Evolutionary conservation across 345 rosid species (phyloP).

Genomic region (Hibiscus syriacus): DNA sequence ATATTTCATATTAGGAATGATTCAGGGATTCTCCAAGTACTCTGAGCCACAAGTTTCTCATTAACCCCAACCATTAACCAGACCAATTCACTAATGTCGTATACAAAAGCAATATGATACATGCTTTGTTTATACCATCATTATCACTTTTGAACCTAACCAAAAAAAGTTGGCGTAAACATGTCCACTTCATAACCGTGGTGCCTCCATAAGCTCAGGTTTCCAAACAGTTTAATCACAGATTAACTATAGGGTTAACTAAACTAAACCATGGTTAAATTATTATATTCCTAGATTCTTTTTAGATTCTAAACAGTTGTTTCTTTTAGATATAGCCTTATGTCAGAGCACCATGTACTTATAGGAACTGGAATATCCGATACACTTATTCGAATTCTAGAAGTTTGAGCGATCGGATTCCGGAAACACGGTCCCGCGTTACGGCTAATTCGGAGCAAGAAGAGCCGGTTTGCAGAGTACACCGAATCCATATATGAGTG

Average conservation of each 20-base stretch:
- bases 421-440: background rate
- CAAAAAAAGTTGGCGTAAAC: conserved; percentile 34
- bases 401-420: background rate
- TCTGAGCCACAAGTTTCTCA: conserved; percentile 14
- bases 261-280: conserved; percentile 7
- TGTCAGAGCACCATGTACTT: no score
- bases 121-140: conserved; percentile 16
- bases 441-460: background rate
- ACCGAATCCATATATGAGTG: conserved; percentile 3
- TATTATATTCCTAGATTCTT: conserved; percentile 4
- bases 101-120: conserved; percentile 10
- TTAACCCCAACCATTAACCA: conserved; percentile 7
- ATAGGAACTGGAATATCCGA: background rate
- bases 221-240: background rate
- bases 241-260: background rate
- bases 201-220: conserved; percentile 21
- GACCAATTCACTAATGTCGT: conserved; percentile 21
- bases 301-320: background rate
- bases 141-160: conserved; percentile 28
- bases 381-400: conserved; percentile 1
- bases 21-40: conserved; percentile 15
- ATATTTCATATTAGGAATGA: no score
- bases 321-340: background rate
- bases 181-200: conserved; percentile 34
- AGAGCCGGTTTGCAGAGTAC: background rate